Base-by-base conservation (phyloP, 768 basidiomycete genomes). In the Panaeolus papilionaceus region DNA sequence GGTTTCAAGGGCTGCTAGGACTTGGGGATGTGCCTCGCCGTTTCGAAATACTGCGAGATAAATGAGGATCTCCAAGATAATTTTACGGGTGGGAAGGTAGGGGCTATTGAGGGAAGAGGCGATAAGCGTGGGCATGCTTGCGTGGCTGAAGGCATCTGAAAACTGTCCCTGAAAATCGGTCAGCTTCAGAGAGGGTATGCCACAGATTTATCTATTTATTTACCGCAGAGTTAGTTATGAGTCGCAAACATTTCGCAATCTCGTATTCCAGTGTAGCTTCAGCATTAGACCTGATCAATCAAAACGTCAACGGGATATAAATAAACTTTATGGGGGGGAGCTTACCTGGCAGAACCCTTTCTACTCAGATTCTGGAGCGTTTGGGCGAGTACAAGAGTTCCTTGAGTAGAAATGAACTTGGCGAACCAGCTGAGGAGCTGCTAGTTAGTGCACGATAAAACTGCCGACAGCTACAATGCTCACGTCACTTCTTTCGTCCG, bases 191-290 rank as follows among this genome's bases (percentile, higher is more conserved):
- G 20, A 49, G 23, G 10, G 16, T 33, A 49, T 49, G 20, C 6
- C 6, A 64, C 28, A 45, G 62, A 45, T 64, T 66, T 65, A 8
- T 20, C 20, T 6, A 23, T 23, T 67, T 26, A 54, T 70, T 71
- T 68, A 72, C 76, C 58, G 68, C 28, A 38, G 79, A 85, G 72
- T 96, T 96, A 45, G 98, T 81, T 33, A 97, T 91, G 33, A 88
- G 88, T 74, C 88, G 92, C 68, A 99, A 78, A 76, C 94, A 95
- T 78, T 95, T 97, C 67, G 92, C 86, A 63, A 96, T 82, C 79
- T 98, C 97, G 63, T 94, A 88, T 77, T 99, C 97, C 26, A 98
- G 79, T 14, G 79, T 77, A 40, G 86, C 84, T 73, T 98, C 95
- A 18, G 78, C 76, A 62, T 88, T 89, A 49, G 85, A 83, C 67